These are phyloP conservation scores for Pleurotus platypus DNA, from an alignment of 768 basidiomycete species.

Conservation along the genomic window DNA sequence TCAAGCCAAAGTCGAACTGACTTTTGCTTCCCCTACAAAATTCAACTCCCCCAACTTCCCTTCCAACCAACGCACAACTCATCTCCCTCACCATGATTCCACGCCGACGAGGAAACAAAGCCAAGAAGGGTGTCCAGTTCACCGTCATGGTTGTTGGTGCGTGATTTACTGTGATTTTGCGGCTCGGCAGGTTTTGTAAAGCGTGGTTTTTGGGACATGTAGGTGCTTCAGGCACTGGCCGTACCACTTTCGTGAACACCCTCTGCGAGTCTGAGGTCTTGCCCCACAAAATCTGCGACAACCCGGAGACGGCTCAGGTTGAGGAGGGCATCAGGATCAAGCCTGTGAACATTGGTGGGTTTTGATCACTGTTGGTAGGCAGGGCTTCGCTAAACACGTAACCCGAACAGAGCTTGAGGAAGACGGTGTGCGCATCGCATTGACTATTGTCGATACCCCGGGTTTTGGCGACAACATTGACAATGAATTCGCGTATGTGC, in stretches of 20 bases:
- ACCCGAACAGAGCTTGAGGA: slow-evolving; percentile 82
- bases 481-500: slow-evolving; percentile 90
- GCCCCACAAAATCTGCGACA: slow-evolving; percentile 80
- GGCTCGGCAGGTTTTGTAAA: slow-evolving; percentile 15
- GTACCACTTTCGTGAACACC: slow-evolving; percentile 99
- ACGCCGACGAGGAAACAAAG: slow-evolving; percentile 87
- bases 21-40: slow-evolving; percentile 25
- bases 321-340: slow-evolving; percentile 95
- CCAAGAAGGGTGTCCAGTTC: slow-evolving; percentile 98
- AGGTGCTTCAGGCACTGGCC: slow-evolving; percentile 97
- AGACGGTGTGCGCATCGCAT: slow-evolving; percentile 95
- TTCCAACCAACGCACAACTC: slow-evolving; percentile 10
- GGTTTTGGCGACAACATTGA: slow-evolving; percentile 99
- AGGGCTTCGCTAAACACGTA: neutral
- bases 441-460: slow-evolving; percentile 98
- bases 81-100: slow-evolving; percentile 70
- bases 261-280: slow-evolving; percentile 96
- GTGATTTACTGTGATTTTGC: slow-evolving; percentile 28
- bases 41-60: slow-evolving; percentile 22
- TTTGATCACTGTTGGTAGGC: neutral
- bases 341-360: slow-evolving; percentile 87
- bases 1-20: slow-evolving; percentile 28
- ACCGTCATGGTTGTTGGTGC: slow-evolving; percentile 96
- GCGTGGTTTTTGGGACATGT: slow-evolving; percentile 9
- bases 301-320: slow-evolving; percentile 85